Base-by-base conservation (phyloP, 2,329 filamentous ascomycete genomes). In the Esteya vermicola region DNA sequence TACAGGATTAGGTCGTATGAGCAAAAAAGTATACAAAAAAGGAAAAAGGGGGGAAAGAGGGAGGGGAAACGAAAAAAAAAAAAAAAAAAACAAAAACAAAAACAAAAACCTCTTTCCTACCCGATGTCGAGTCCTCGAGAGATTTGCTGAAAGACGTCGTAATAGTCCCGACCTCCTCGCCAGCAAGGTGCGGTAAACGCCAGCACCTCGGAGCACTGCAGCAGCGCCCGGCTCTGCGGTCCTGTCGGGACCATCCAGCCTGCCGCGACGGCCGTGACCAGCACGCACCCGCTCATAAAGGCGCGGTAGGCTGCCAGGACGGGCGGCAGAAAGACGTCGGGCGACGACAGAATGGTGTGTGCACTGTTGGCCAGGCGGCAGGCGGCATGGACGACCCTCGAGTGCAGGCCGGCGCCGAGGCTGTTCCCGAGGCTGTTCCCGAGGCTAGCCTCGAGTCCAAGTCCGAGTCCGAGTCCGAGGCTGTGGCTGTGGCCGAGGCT, bases 111-210 rank as follows among this genome's bases (percentile, higher is more conserved):
- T n/a, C 13, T 30, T n/a, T n/a, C n/a, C n/a, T n/a, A n/a, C n/a
- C n/a, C n/a, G n/a, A n/a, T n/a, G 6, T 39, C 30, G 10, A 39
- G 22, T 3, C 37, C 37, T 16, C 16, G 23, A 2, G n/a, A 27
- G n/a, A 39, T 23, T 18, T 39, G 30, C 6, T 28, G 37, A 21
- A 27, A 39, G 22, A 33, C 37, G 22, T 39, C 37, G 30, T 39
- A 39, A 12, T 39, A 39, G 30, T 39, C 37, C 6, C 37, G 37
- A 21, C 37, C 37, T 20, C 37, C 37, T 3, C 30, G 37, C 37
- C 37, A 39, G 16, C 21, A 33, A 5, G 37, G 30, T 8, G 37
- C 30, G n/a, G 22, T 20, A 31, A 33, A 39, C 20, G 30, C 37
- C 21, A 39, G 30, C 20, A 39, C 37, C 30, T 39, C 37, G 22